phyloP scores from a whole-genome alignment of 768 basidiomycete species.

The Lentinula boryana region DNA sequence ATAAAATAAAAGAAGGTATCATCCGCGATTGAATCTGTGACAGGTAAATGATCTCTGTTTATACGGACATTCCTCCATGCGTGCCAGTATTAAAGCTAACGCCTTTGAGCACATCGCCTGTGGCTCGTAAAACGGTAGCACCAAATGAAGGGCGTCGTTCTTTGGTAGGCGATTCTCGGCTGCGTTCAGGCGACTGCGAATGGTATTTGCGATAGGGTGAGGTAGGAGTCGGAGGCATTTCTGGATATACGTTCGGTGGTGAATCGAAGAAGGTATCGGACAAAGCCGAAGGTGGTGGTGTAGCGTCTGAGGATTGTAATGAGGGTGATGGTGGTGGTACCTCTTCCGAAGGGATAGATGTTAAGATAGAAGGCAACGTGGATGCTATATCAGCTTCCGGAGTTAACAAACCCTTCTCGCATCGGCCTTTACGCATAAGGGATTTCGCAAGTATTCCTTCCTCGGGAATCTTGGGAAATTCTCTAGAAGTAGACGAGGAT shows the following conservation, averaged over 20 bases:
- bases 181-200: neutral
- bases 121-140: neutral
- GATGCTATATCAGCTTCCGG: neutral
- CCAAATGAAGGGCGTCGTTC: slow-evolving; percentile 1
- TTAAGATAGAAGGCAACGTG: neutral
- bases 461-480: slow-evolving; percentile 7
- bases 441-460: slow-evolving; percentile 4
- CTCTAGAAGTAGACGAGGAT: slow-evolving; percentile 2
- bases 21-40: neutral
- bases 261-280: neutral
- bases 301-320: neutral
- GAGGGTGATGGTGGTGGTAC: neutral
- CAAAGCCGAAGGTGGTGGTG: neutral
- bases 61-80: neutral
- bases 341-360: too few relatives aligned
- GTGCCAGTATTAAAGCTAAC: neutral
- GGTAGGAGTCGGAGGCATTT: neutral
- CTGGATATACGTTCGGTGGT: neutral
- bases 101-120: neutral
- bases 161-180: neutral
- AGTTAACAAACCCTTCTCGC: slow-evolving; percentile 12
- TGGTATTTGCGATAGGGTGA: neutral
- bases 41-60: neutral
- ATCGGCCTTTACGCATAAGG: slow-evolving; percentile 6
- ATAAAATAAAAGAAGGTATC: neutral